These are phyloP conservation scores for Alternaria conjuncta DNA, from an alignment of 2,329 filamentous ascomycete species.

Conservation along the genomic window DNA sequence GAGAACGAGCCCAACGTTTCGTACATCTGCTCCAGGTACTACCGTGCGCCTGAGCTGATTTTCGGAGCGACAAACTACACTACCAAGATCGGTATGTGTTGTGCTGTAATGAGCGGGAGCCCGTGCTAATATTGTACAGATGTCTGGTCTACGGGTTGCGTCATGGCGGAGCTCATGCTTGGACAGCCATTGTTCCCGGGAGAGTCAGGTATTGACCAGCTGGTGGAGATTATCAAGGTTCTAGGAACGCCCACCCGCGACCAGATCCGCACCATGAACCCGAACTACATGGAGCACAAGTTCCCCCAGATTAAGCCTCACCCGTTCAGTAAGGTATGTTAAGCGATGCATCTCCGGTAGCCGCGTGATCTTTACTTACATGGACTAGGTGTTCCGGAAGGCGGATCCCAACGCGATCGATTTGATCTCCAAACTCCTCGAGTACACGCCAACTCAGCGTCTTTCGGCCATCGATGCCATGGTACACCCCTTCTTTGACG, in stretches of 20 bases:
- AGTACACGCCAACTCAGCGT: slow-evolving; percentile 97
- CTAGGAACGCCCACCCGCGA: slow-evolving; percentile 94
- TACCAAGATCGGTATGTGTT: slow-evolving; percentile 90
- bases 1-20: slow-evolving; percentile 99
- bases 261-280: slow-evolving; percentile 99
- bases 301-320: slow-evolving; percentile 99
- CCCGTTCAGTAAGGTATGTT: slow-evolving; percentile 87
- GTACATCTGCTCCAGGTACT: slow-evolving; percentile 99
- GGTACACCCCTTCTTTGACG: slow-evolving; percentile 98
- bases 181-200: slow-evolving; percentile 97
- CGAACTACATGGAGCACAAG: slow-evolving; percentile 99
- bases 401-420: slow-evolving; percentile 92
- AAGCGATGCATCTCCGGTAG: not conserved
- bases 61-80: slow-evolving; percentile 99
- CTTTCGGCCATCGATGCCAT: slow-evolving; percentile 93
- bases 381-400: slow-evolving; percentile 83
- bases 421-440: slow-evolving; percentile 88
- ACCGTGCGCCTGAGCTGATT: slow-evolving; percentile 95
- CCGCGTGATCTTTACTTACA: slow-evolving; percentile 2
- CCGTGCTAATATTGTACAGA: slow-evolving; percentile 62
- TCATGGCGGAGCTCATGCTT: slow-evolving; percentile 99
- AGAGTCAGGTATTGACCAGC: slow-evolving; percentile 96
- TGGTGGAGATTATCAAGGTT: slow-evolving; percentile 99
- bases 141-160: slow-evolving; percentile 98
- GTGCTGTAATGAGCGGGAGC: slow-evolving; percentile 5